Evolutionary conservation across 495 filamentous ascomycete species (phyloP).

Genomic region (Penicillium silybi): DNA sequence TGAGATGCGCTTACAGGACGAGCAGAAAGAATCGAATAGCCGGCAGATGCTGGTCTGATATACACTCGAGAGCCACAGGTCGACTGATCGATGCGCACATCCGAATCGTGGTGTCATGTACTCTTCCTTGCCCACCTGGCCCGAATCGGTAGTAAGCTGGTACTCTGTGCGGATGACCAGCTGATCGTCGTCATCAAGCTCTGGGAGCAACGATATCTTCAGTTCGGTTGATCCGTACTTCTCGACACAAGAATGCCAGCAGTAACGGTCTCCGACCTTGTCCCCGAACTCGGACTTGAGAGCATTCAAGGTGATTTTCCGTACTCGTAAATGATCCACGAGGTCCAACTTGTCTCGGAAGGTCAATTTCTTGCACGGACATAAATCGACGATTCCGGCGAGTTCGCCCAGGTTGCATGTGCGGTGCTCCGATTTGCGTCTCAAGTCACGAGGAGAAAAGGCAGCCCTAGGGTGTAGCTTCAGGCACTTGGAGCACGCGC

Average conservation of each 20-base stretch:
- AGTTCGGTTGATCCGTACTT: conserved; percentile 38
- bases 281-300: conserved; percentile 31
- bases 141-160: conserved; percentile 32
- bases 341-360: conserved; percentile 42
- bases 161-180: conserved; percentile 42
- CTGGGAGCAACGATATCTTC: conserved; percentile 36
- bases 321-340: conserved; percentile 30
- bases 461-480: conserved; percentile 40
- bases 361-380: conserved; percentile 47
- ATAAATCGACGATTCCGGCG: conserved; percentile 44
- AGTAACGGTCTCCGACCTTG: conserved; percentile 30
- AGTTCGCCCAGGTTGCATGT: conserved; percentile 38
- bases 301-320: conserved; percentile 26
- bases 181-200: conserved; percentile 32
- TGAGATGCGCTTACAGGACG: conserved; percentile 38
- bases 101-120: conserved; percentile 44
- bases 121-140: conserved; percentile 42
- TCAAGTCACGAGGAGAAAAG: conserved; percentile 35
- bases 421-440: conserved; percentile 34
- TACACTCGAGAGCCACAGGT: conserved; percentile 43
- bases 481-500: conserved; percentile 41
- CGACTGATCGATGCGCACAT: conserved; percentile 44
- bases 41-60: conserved; percentile 42
- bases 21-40: conserved; percentile 34
- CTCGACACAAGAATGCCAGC: conserved; percentile 46